Evolutionary conservation across 2,329 filamentous ascomycete species (phyloP), one percentile per base, ranked within the genome.

Genomic region (Alternaria solani): DNA sequence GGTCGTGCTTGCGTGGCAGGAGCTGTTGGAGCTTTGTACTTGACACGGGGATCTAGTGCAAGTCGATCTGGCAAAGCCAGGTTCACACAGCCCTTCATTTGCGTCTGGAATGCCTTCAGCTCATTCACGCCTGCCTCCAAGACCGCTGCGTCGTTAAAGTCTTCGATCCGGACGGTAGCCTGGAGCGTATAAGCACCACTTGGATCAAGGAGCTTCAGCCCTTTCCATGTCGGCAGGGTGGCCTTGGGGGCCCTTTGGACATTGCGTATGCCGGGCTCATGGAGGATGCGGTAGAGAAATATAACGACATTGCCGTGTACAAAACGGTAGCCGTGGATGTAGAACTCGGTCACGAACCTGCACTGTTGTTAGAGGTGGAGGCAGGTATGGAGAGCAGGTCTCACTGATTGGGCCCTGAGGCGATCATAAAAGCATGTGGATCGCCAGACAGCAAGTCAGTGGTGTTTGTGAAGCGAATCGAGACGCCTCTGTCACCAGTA

Each of bases 141-240:
- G 18, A 87, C 79, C 51, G 83, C 82, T 26, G 84, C 81, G 53
- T 86, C 86, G 18, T 79, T 82, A 51, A 81, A 81, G 62, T 88
- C 86, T 59, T 85, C 82, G 4, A 89, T 81, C 7, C 84, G 83
- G 39, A 89, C 82, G 3, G 82, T 83, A 3, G 86, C 84, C 66
- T 89, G 86, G 20, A 89, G 75, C 26, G 89, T 74, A 67, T 87
- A 89, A 43, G 81, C 81, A 23, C 86, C 86, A 52, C 83, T 87
- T 9, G 81, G 77, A 68, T 89, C 87, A 4, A 88, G 72, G 2
- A 83, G 81, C 20, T 78, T 69, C 62, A 88, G 79, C 4, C 82
- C 74, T 12, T 79, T 68, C 44, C 84, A 77, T 4, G 77, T 65
- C 11, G 84, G 83, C 0, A 84, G 73, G 25, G 66, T 61, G 62